Percentiles rank a stretch among this genome's conserved stretches.
phyloP scores from a whole-genome alignment of 257 asterid genomes.

The Penstemon davidsonii region DNA sequence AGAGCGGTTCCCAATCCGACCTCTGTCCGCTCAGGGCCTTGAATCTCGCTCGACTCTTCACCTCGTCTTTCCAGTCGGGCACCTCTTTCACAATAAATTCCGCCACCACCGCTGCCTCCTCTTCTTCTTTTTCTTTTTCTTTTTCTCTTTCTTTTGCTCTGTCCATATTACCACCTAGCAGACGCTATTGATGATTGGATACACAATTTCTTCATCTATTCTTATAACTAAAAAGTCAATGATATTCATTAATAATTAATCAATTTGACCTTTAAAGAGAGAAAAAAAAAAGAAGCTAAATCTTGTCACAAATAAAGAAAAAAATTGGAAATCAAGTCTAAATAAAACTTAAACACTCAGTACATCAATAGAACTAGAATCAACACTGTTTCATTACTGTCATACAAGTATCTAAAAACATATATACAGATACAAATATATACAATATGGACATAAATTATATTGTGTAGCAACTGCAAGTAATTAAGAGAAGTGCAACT shows the following conservation, averaged over 20 bases:
- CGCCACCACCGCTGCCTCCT: conserved; percentile 36
- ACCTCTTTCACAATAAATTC: conserved; percentile 54
- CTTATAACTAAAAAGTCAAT: no score
- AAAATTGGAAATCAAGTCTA: background rate
- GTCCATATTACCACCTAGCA: no score
- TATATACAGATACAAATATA: background rate
- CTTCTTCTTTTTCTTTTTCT: conserved; percentile 22
- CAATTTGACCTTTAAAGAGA: no score
- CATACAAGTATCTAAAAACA: background rate
- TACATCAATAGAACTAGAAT: background rate
- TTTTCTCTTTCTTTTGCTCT: background rate
- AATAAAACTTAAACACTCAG: background rate
- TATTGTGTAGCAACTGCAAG: no score
- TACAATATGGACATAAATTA: background rate
- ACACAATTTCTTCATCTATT: background rate
- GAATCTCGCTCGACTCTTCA: conserved; percentile 48
- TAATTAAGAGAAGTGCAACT: no score
- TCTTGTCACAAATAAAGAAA: no score
- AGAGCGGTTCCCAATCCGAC: conserved; percentile 76
- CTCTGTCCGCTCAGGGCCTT: conserved; percentile 88
- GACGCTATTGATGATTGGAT: background rate
- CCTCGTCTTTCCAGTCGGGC: conserved; percentile 73
- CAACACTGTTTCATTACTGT: conserved; percentile 1
- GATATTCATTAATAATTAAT: no score
- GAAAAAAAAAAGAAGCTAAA: no score